Base-by-base conservation (phyloP, 257 asterid genomes). In the Solanum chmielewskii region DNA sequence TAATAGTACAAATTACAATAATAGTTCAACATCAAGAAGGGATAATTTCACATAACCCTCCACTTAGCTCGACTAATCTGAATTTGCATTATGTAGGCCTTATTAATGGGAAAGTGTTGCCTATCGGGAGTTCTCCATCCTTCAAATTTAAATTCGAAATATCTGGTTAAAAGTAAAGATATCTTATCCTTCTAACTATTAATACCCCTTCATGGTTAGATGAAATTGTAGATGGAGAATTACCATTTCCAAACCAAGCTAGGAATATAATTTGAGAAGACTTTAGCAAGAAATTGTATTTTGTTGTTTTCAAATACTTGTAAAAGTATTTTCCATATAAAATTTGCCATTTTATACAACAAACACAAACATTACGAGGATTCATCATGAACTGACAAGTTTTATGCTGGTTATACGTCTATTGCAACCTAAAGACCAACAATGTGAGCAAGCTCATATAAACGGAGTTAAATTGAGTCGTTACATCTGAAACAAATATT, bases 61-160 rank as follows among this genome's bases (percentile, higher is more conserved):
- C 12, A 69, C 23, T 16, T 69, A 6, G 13, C 23, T 37, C 13
- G 0, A 70, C 23, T 70, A 31, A 70, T 71, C 45, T 18, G 2
- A 71, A 16, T 71, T 33, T 4, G 0, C 78, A 71, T 69, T 15
- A 12, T 18, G 23, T 69, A 14, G 23, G 3, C 41, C n/a, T 69
- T 33, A 29, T 69, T 29, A 29, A 29, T 29, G 41, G 11, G 1
- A 1, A 27, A 13, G 1, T 16, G 41, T 14, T 69, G 76, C 41
- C 42, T 29, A 29, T 6, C 0, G 0, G 1, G 9, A 29, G 35
- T 29, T 15, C 3, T 7, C 0, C 21, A 29, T 13, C 8, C 5
- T 16, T 1, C 7, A 14, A 69, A 7, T 9, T 31, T 29, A 2
- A 31, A 70, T 3, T 3, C 0, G 8, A 31, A 6, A 70, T 7